phyloP scores from a whole-genome alignment of 371 early-diverging fungal species.

The Actinomucor elegans region DNA sequence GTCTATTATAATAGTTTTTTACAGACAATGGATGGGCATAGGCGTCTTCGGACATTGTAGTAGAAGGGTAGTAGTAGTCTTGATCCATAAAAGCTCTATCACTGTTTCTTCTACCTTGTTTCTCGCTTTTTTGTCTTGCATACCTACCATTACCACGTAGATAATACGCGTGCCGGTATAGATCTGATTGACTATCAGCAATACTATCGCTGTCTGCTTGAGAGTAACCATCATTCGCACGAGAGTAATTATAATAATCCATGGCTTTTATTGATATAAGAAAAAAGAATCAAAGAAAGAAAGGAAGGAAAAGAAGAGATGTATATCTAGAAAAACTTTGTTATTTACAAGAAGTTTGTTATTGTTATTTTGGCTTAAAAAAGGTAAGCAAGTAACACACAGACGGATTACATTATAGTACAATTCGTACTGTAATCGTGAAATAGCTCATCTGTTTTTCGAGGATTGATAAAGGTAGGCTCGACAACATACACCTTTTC shows the following conservation, averaged over 20 bases:
- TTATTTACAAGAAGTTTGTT: background rate
- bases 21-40: background rate
- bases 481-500: conserved; percentile 12
- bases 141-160: background rate
- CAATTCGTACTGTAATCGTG: conserved; percentile 22
- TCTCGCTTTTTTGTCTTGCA: background rate
- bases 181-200: background rate
- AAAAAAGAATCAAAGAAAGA: background rate
- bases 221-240: background rate
- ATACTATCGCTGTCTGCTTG: background rate
- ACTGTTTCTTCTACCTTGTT: background rate
- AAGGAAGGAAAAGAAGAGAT: background rate
- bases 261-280: background rate
- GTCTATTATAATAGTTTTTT: background rate
- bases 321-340: background rate
- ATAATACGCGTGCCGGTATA: background rate
- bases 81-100: background rate
- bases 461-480: conserved; percentile 20
- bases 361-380: conserved; percentile 1
- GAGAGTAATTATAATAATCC: background rate
- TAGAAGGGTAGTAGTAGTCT: background rate
- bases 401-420: conserved; percentile 26
- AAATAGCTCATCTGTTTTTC: conserved; percentile 3
- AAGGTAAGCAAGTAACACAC: too few species aligned
- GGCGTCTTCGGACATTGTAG: background rate